Evolutionary conservation across 2,329 filamentous ascomycete genomes (phyloP).

Genomic region (Epichloe gansuensis): DNA sequence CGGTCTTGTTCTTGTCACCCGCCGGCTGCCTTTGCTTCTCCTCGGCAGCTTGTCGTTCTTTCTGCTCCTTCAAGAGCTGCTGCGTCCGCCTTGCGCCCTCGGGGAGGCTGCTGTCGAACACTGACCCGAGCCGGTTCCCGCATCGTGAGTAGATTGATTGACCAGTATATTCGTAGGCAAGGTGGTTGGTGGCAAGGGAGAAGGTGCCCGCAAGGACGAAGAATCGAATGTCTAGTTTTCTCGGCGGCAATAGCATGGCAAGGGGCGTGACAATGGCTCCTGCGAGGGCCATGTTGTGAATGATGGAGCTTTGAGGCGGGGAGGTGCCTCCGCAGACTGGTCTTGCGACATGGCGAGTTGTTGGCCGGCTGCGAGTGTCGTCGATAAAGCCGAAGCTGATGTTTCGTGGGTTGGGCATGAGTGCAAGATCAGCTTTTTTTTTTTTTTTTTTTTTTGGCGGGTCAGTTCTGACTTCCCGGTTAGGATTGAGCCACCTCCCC

Average conservation of each 20-base stretch:
- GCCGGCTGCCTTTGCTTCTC: slow-evolving; percentile 14
- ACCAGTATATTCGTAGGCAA: slow-evolving; percentile 45
- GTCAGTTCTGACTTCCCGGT: too few relatives aligned
- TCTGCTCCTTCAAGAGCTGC: slow-evolving; percentile 34
- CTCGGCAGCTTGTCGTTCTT: slow-evolving; percentile 23
- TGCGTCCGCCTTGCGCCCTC: slow-evolving; percentile 40
- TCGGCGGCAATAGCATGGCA: slow-evolving; percentile 38
- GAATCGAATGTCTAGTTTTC: slow-evolving; percentile 38
- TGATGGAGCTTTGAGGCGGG: slow-evolving; percentile 23
- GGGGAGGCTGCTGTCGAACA: slow-evolving; percentile 42
- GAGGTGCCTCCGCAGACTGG: slow-evolving; percentile 12
- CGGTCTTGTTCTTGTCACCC: slow-evolving; percentile 20
- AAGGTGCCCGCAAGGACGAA: slow-evolving; percentile 36
- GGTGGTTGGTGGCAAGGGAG: slow-evolving; percentile 42
- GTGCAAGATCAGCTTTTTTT: neutral
- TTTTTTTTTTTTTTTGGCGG: neutral
- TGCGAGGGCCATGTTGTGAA: slow-evolving; percentile 37
- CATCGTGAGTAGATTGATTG: slow-evolving; percentile 38
- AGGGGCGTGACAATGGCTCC: slow-evolving; percentile 35
- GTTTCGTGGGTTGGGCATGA: neutral
- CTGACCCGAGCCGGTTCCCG: slow-evolving; percentile 27
- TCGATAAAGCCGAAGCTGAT: neutral
- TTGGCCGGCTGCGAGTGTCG: neutral
- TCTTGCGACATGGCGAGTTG: slow-evolving; percentile 17
- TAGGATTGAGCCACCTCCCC: too few relatives aligned